Conservation (phyloP, 768 basidiomycete species). For the Termitomyces sp. region DNA sequence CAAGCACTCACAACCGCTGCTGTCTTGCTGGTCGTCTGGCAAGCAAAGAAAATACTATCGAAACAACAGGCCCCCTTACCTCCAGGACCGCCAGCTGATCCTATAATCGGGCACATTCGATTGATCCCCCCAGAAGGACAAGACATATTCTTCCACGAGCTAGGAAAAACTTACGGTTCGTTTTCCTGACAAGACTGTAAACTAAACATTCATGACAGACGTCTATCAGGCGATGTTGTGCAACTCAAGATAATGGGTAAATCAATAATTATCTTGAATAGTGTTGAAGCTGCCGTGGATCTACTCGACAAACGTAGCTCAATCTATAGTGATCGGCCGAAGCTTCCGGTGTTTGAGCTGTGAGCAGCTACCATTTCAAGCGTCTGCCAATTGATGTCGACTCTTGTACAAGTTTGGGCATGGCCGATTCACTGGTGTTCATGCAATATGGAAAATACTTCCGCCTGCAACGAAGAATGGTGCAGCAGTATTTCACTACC, state of each 20-base stretch:
- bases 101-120: constrained; percentile 36
- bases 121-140: constrained; percentile 30
- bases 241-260: constrained; percentile 24
- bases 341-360: constrained; percentile 20
- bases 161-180: constrained; percentile 34
- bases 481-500: constrained; percentile 21
- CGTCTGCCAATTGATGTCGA: background rate
- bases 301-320: constrained; percentile 27
- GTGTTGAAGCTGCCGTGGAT: constrained; percentile 25
- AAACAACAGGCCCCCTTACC: constrained; percentile 18
- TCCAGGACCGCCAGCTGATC: constrained; percentile 36
- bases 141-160: constrained; percentile 27
- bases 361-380: constrained; percentile 10
- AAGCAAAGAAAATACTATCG: background rate
- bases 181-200: background rate
- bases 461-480: constrained; percentile 20
- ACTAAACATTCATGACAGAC: background rate
- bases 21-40: background rate
- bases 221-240: constrained; percentile 24
- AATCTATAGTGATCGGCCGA: constrained; percentile 26
- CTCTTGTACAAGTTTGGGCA: constrained; percentile 17
- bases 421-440: constrained; percentile 19
- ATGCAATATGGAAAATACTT: constrained; percentile 23
- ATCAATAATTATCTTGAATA: constrained; percentile 25
- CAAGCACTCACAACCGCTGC: background rate